Base-by-base conservation (phyloP, 805 yeast species). In the Starmerella apicola region DNA sequence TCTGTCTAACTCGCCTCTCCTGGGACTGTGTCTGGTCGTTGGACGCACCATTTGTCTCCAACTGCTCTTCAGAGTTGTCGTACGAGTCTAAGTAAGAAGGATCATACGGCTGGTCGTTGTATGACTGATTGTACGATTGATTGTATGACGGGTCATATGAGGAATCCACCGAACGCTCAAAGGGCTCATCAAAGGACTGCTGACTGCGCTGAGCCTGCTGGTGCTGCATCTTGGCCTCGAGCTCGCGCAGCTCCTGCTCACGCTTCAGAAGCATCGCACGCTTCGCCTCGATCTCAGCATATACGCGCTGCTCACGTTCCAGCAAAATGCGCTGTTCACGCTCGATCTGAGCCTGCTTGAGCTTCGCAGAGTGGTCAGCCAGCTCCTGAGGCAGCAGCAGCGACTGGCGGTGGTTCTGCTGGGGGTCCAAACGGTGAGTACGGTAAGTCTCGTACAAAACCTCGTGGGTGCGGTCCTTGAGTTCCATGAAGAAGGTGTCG, bases 401-500 rank as follows among this genome's bases (percentile, higher is more conserved):
- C 29, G 54, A 49, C 29, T 42, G 36, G 21, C 56, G 52, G 39
- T 51, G 51, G 28, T 38, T 40, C 30, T 42, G 42, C 31, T 45
- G 45, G 20, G 54, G 52, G 22, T 49, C 52, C 8, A 50, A 43
- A 15, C 44, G 36, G 31, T 48, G 44, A 9, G 56, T 52, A 21
- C 57, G 72, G 58, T 79, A 81, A 39, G 78, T 74, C 56, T 81
- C 93, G 58, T 81, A 81, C 37, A 81, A 63, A 58, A 76, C 68
- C 51, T 78, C 82, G 51, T 79, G 86, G 17, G 93, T 81, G 46
- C 80, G 67, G 55, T 82, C 94, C 61, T 79, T 78, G 53, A 86
- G 67, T 61, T 84, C 95, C 56, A 81, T 68, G 74, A 84, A 68
- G 58, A 83, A 81, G 18, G 86, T 79, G 65, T 91, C 77, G 60